Conservation (phyloP, 2,329 filamentous ascomycete species). For the Beauveria medogensis region DNA sequence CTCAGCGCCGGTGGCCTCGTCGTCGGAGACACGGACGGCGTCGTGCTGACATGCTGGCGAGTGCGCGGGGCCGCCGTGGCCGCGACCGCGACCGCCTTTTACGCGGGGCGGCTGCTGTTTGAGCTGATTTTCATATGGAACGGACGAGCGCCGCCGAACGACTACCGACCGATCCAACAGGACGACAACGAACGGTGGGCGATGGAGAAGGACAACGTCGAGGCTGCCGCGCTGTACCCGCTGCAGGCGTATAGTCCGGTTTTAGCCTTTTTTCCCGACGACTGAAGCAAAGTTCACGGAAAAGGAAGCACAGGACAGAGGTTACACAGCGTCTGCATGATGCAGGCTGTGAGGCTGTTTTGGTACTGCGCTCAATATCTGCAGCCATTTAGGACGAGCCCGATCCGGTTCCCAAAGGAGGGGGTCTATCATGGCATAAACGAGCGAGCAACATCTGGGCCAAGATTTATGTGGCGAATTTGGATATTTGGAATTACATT, state of each 20-base stretch:
- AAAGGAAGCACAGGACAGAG: not conserved
- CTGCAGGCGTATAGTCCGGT: conserved; percentile 21
- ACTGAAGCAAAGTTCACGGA: not conserved
- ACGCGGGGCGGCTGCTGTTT: not conserved
- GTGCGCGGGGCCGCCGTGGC: not conserved
- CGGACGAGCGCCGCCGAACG: not conserved
- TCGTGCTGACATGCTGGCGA: not conserved
- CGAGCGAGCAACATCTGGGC: too few relatives aligned
- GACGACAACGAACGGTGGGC: not conserved
- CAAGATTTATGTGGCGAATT: not conserved
- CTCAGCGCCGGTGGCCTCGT: not conserved
- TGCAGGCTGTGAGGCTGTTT: not conserved
- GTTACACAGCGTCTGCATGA: not conserved
- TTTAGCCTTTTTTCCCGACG: conserved; percentile 23
- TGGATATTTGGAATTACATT: not conserved
- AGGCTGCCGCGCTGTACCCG: not conserved
- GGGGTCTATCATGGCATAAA: too few relatives aligned
- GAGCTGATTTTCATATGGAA: not conserved
- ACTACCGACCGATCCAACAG: not conserved
- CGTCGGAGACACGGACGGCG: not conserved
- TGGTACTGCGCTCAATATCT: not conserved
- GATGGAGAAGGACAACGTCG: conserved; percentile 12
- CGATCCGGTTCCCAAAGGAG: not conserved
- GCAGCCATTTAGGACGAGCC: not conserved
- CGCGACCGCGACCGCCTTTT: not conserved